A percentile compares a stretch with the other conserved stretches of the same genome.
Evolutionary conservation across 2,329 filamentous ascomycete genomes (phyloP).

Genomic region (Neoarthrinium moseri): DNA sequence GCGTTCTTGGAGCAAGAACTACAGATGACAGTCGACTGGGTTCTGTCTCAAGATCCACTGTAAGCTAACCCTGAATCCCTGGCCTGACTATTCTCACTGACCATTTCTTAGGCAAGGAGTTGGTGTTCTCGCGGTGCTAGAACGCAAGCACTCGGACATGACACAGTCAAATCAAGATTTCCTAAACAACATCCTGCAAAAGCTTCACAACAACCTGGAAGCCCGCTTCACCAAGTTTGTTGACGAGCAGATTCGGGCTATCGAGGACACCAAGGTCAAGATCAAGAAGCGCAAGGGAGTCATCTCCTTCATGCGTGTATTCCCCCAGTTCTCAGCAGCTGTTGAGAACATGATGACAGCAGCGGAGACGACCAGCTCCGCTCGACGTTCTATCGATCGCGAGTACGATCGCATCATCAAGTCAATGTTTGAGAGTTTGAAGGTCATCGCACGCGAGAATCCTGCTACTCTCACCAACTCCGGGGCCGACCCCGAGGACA

Average conservation of each 20-base stretch:
- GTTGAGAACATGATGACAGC: conserved; percentile 80
- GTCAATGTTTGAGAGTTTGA: conserved; percentile 95
- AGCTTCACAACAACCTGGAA: conserved; percentile 72
- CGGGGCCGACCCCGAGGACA: conserved; percentile 71
- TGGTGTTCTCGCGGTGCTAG: conserved; percentile 77
- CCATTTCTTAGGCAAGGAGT: conserved; percentile 79
- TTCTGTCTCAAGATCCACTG: conserved; percentile 75
- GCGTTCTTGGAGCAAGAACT: conserved; percentile 77
- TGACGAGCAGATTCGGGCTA: conserved; percentile 90
- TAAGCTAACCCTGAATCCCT: conserved; percentile 55
- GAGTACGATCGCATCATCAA: conserved; percentile 88
- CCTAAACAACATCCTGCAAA: conserved; percentile 75
- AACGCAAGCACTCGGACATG: conserved; percentile 75
- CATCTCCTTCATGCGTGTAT: conserved; percentile 91
- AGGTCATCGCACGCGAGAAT: conserved; percentile 82
- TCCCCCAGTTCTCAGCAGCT: conserved; percentile 79
- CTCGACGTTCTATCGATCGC: conserved; percentile 77
- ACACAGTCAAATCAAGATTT: conserved; percentile 94
- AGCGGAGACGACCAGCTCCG: conserved; percentile 54
- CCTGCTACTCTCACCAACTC: conserved; percentile 45
- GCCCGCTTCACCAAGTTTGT: conserved; percentile 83
- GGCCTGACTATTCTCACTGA: too few species aligned
- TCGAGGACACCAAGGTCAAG: conserved; percentile 98
- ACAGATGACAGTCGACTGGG: conserved; percentile 80
- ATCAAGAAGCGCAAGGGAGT: conserved; percentile 98